Conservation (phyloP, 441 rosid genomes). For the Bruguiera hainesii region DNA sequence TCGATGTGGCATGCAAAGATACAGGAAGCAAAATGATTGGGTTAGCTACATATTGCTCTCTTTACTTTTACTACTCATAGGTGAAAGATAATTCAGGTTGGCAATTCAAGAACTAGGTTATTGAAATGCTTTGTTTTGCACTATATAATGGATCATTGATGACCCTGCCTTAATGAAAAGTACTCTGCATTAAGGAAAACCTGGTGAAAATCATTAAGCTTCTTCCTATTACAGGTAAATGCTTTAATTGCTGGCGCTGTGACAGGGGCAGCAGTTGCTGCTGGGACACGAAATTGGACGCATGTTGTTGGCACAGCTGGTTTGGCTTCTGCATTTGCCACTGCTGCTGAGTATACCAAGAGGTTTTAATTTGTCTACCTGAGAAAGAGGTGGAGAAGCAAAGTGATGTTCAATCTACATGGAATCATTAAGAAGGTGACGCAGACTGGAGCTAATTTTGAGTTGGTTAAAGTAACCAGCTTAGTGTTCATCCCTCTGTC, state of each 20-base stretch:
- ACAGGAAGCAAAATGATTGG: slow-evolving; percentile 67
- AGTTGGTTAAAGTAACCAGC: too few species aligned
- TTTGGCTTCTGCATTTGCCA: slow-evolving; percentile 57
- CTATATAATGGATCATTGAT: not conserved
- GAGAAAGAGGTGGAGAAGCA: slow-evolving; percentile 13
- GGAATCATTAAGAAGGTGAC: too few species aligned
- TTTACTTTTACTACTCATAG: slow-evolving; percentile 5
- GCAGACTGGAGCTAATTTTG: too few species aligned
- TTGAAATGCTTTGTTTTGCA: slow-evolving; percentile 9
- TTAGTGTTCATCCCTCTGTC: too few species aligned
- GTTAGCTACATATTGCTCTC: slow-evolving; percentile 38
- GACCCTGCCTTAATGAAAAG: too few species aligned
- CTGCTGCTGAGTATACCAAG: slow-evolving; percentile 60
- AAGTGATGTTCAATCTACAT: slow-evolving; percentile 16
- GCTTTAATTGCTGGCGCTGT: slow-evolving; percentile 70
- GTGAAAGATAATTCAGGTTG: not conserved
- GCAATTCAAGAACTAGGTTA: not conserved
- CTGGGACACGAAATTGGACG: slow-evolving; percentile 57
- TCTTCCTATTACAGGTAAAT: slow-evolving; percentile 48
- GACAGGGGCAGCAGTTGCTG: slow-evolving; percentile 76
- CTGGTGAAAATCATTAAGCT: too few species aligned
- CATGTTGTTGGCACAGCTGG: slow-evolving; percentile 56
- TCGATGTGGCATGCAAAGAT: slow-evolving; percentile 61
- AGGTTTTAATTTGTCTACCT: slow-evolving; percentile 29
- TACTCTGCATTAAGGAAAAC: too few species aligned